These are phyloP conservation scores for Boletales sp. DNA, from an alignment of 768 basidiomycete genomes.

Conservation along the genomic window DNA sequence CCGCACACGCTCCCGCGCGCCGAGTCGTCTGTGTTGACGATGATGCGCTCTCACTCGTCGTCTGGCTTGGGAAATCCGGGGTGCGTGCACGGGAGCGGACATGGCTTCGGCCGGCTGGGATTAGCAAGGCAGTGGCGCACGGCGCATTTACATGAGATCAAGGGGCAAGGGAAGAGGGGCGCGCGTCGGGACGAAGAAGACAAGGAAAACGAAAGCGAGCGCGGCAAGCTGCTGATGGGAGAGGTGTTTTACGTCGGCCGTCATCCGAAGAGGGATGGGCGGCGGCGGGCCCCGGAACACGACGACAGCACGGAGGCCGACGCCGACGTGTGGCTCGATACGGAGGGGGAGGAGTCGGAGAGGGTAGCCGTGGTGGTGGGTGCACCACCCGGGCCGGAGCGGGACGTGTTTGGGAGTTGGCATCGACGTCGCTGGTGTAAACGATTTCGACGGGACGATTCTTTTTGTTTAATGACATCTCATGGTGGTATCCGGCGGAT, in stretches of 20 bases:
- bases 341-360: slow-evolving; percentile 22
- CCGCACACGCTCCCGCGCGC: slow-evolving; percentile 24
- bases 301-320: slow-evolving; percentile 10
- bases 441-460: too few species aligned
- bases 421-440: neutral
- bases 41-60: slow-evolving; percentile 23
- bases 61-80: slow-evolving; percentile 9
- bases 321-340: slow-evolving; percentile 37
- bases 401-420: slow-evolving; percentile 11
- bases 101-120: slow-evolving; percentile 36
- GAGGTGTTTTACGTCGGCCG: slow-evolving; percentile 16
- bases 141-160: slow-evolving; percentile 68
- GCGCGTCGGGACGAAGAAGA: neutral
- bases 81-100: slow-evolving; percentile 34
- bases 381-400: neutral
- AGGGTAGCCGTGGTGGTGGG: slow-evolving; percentile 6
- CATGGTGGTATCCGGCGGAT: too few species aligned
- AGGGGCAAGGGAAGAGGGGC: slow-evolving; percentile 14
- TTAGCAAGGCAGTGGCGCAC: slow-evolving; percentile 30
- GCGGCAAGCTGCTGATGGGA: too few species aligned
- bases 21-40: neutral
- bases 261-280: too few species aligned
- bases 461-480: too few species aligned
- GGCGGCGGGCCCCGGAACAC: too few species aligned
- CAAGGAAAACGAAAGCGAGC: slow-evolving; percentile 15